Evolutionary conservation across 1,139 yeast species (phyloP).

Genomic region (Petasospora fabianii): DNA sequence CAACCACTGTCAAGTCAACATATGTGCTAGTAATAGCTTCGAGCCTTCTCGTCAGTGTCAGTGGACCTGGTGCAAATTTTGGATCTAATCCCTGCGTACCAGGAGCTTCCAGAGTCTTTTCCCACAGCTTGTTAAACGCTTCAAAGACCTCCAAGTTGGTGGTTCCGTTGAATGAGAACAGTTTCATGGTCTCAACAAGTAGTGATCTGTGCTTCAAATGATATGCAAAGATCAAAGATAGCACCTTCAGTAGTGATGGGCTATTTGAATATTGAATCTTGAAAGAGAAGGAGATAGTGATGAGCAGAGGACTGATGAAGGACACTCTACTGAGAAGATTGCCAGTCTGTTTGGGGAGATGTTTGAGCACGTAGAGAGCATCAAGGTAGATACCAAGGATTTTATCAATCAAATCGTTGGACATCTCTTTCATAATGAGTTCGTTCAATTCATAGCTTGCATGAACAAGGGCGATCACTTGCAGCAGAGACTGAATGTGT

Average conservation of each 20-base stretch:
- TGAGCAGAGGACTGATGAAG: conserved; percentile 23
- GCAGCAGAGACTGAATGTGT: conserved; percentile 4
- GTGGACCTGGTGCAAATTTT: conserved; percentile 21
- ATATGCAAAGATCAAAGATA: conserved; percentile 16
- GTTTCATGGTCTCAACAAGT: conserved; percentile 12
- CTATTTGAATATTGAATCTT: conserved; percentile 15
- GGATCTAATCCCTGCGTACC: conserved; percentile 2
- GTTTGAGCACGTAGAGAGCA: conserved; percentile 15
- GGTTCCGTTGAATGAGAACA: conserved; percentile 15
- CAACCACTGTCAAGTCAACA: conserved; percentile 10
- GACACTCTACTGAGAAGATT: conserved; percentile 15
- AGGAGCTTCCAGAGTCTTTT: conserved; percentile 18
- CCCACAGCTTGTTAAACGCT: conserved; percentile 26
- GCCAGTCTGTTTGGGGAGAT: neutral
- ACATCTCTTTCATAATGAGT: conserved; percentile 17
- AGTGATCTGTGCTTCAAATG: conserved; percentile 12
- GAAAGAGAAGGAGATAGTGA: conserved; percentile 23
- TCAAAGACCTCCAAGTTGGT: conserved; percentile 24
- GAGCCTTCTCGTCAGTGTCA: conserved; percentile 20
- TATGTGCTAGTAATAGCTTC: conserved; percentile 5
- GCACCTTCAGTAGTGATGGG: conserved; percentile 15
- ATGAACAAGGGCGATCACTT: conserved; percentile 13
- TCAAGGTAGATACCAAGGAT: conserved; percentile 12
- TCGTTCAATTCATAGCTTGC: conserved; percentile 18
- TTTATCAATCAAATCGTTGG: conserved; percentile 12